A percentile compares a stretch with the other conserved stretches of the same genome.
These are phyloP conservation scores for Talaromyces sp. DNA, from an alignment of 2,329 filamentous ascomycete species.

Conservation along the genomic window DNA sequence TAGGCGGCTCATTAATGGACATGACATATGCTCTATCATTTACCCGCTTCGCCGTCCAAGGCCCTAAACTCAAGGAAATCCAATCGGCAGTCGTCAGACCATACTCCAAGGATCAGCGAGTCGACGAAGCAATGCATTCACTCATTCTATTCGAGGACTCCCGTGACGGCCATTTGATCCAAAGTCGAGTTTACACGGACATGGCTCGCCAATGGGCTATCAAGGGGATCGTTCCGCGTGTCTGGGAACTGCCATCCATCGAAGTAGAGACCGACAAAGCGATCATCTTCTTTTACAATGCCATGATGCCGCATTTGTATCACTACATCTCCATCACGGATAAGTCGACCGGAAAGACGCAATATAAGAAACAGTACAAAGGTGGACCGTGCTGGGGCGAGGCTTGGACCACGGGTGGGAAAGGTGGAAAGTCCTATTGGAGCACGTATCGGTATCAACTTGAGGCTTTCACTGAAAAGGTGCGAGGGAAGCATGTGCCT, in stretches of 20 bases:
- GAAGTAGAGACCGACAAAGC: constrained; percentile 32
- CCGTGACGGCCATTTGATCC: constrained; percentile 21
- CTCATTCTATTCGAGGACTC: constrained; percentile 27
- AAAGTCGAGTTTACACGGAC: constrained; percentile 32
- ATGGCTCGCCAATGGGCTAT: constrained; percentile 26
- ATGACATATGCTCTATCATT: constrained; percentile 36
- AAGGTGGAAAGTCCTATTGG: constrained; percentile 40
- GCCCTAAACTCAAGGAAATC: constrained; percentile 27
- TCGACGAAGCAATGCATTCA: constrained; percentile 33
- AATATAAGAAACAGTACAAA: constrained; percentile 25
- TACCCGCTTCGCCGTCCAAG: constrained; percentile 32
- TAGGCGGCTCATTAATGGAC: constrained; percentile 40
- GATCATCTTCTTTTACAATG: constrained; percentile 31
- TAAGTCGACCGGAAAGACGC: constrained; percentile 27
- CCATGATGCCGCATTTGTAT: constrained; percentile 35
- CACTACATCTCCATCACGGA: constrained; percentile 32
- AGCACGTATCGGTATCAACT: constrained; percentile 48
- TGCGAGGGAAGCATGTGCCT: constrained; percentile 32
- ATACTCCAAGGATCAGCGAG: constrained; percentile 26
- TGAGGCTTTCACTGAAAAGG: constrained; percentile 48
- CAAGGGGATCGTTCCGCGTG: constrained; percentile 24
- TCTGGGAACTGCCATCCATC: constrained; percentile 34
- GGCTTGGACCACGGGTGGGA: constrained; percentile 30
- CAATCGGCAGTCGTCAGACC: constrained; percentile 28
- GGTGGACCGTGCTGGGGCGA: constrained; percentile 33